Conservation (phyloP, 768 basidiomycete species). For the Russula ochroleuca region DNA sequence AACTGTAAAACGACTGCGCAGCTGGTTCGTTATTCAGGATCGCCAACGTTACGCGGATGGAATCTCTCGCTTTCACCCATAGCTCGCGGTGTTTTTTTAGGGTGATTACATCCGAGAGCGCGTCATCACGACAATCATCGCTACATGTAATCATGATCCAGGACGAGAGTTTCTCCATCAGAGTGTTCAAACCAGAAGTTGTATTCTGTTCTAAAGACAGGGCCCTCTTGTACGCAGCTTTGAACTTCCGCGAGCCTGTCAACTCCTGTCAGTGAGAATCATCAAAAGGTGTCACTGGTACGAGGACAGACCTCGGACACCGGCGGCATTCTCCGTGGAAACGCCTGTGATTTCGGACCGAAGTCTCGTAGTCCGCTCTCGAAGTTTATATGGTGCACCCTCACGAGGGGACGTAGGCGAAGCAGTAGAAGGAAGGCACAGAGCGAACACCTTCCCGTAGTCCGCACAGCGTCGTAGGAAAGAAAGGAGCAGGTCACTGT, state of each 20-base stretch:
- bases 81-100: not conserved
- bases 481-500: not conserved
- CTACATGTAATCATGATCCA: not conserved
- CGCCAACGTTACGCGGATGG: not conserved
- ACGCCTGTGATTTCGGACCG: not conserved
- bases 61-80: not conserved
- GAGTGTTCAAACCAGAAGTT: not conserved
- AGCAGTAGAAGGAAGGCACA: not conserved
- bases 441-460: not conserved
- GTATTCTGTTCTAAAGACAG: not conserved
- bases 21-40: not conserved
- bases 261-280: not conserved
- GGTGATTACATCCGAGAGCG: not conserved
- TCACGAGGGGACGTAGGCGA: not conserved
- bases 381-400: not conserved
- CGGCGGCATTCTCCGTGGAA: not conserved
- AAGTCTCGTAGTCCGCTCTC: not conserved
- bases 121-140: not conserved
- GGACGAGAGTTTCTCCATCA: not conserved
- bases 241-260: not conserved
- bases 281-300: not conserved
- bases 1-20: not conserved
- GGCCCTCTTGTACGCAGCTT: not conserved
- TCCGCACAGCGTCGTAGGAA: not conserved
- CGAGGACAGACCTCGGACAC: not conserved